Evolutionary conservation across 805 yeast species (phyloP), one percentile per base, ranked within the genome.

Genomic region (Priceomyces carsonii): DNA sequence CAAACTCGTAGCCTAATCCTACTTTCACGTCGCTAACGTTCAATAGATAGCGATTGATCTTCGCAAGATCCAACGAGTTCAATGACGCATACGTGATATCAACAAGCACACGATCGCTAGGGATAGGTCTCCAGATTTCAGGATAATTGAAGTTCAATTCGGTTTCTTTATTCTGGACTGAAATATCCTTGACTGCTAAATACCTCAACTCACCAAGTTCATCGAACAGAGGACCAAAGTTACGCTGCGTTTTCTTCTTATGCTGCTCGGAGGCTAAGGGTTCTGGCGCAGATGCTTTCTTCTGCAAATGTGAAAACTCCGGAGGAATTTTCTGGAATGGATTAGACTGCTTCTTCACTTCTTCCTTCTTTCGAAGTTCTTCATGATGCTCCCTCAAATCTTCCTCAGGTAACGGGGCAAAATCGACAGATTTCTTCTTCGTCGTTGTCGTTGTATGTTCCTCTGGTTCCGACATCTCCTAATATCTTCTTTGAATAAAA

Each of bases 1-100:
- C 63, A 54, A 75, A 85, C 44, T 82, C 90, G 47, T 83, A 74
- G 1, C 93, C 93, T 18, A 82, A 55, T 6, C 90, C 89, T 6
- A 68, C 51, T 44, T 78, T 72, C 38, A 72, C 75, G 26, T 77
- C 74, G 24, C 76, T 71, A 34, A 77, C 57, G 42, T 79, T 75
- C 17, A 69, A 56, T 12, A 68, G 52, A 48, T 78, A 80, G 25
- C 77, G 71, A 49, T 78, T 75, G 50, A 76, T 66, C 34, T 82
- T 75, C 39, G 80, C 71, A 45, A 80, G 50, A 50, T 85, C 95
- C 32, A 75, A 66, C 2, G 91, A 85, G 47, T 80, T 82, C 24
- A 85, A 60, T 1, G 83, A 76, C 1, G 77, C 80, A 38, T 75
- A 75, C 29, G 65, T 63, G 16, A 82, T 77, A 44, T 80, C 75